These are phyloP conservation scores for Colletotrichum sp. DNA, from an alignment of 2,329 filamentous ascomycete species.

Conservation along the genomic window DNA sequence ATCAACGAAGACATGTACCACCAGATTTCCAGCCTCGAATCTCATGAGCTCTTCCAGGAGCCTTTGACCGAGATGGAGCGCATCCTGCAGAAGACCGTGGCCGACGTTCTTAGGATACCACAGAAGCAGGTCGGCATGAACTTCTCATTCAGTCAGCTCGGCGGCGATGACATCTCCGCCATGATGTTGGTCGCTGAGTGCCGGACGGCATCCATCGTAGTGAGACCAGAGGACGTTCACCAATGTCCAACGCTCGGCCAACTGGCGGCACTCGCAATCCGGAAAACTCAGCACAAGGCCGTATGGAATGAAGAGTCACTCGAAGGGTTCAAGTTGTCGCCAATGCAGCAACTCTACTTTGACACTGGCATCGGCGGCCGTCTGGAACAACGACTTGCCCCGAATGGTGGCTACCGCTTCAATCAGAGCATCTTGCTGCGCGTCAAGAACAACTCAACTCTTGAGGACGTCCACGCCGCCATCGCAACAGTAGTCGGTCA, in stretches of 20 bases:
- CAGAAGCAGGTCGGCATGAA: slow-evolving; percentile 46
- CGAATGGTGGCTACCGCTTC: slow-evolving; percentile 47
- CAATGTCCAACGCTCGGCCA: slow-evolving; percentile 41
- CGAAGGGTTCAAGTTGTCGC: slow-evolving; percentile 51
- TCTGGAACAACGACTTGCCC: slow-evolving; percentile 28
- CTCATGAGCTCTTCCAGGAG: slow-evolving; percentile 36
- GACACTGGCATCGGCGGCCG: slow-evolving; percentile 48
- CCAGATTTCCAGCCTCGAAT: slow-evolving; percentile 48
- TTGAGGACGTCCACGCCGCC: slow-evolving; percentile 52
- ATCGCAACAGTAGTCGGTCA: slow-evolving; percentile 53
- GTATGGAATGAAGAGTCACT: slow-evolving; percentile 35
- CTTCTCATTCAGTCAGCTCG: slow-evolving; percentile 42
- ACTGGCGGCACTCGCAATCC: slow-evolving; percentile 39
- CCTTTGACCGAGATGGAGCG: slow-evolving; percentile 43
- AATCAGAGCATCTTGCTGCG: slow-evolving; percentile 56
- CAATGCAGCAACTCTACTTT: slow-evolving; percentile 61
- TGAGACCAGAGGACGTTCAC: slow-evolving; percentile 41
- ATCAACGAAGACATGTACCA: slow-evolving; percentile 50
- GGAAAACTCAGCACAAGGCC: slow-evolving; percentile 31
- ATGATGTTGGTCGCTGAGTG: slow-evolving; percentile 43
- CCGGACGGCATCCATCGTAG: slow-evolving; percentile 40
- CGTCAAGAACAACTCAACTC: slow-evolving; percentile 42
- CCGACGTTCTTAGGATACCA: slow-evolving; percentile 41
- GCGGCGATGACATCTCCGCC: slow-evolving; percentile 43
- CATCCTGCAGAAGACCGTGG: slow-evolving; percentile 41